Evolutionary conservation across 371 early-diverging fungal species (phyloP), one percentile per base, ranked within the genome.

Genomic region (Mucor velutinosus): DNA sequence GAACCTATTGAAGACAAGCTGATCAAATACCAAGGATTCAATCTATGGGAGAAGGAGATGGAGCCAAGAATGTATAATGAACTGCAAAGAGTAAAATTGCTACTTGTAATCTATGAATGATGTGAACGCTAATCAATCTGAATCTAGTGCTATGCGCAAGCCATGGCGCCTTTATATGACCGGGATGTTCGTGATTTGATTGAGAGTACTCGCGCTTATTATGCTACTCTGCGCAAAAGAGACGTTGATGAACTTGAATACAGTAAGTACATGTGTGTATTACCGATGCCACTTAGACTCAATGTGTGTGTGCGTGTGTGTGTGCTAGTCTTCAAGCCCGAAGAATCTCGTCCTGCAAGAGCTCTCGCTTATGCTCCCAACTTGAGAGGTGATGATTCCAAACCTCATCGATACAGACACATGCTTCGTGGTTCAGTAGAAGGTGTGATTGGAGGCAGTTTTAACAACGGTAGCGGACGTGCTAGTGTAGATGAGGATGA

Each of bases 1-100:
- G 94, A 93, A 29, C 70, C 79, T 0, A 74, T 95, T 7, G 94
- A 95, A 76, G 87, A 89, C 60, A 83, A 86, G 51, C 75, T 97
- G 43, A 88, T 89, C 61, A 87, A 87, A 70, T 97, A 93, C 63
- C 90, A 93, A n/a, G 93, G 93, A 0, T 81, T 97, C 62, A 85
- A 93, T 41, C 71, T 89, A n/a, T 98, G 97, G 97, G 85, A 96
- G 60, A 92, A 93, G 64, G 95, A 94, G 62, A 88, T 95, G 80
- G 97, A 97, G 66, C 87, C 95, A 7, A 78, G 94, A 30, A 87
- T 92, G 64, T 94, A 95, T 75, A 87, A 86, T 60, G 97, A 97
- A 62, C 75, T 97, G 7, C 95, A 93, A 64, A 87, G 90, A 81
- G 93, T 92, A 79, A 79, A 69, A 49, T 58, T 21, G 23, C 37